Evolutionary conservation across 108 stramenopile species (phyloP).

Genomic region (Cyclotella kingstonii): DNA sequence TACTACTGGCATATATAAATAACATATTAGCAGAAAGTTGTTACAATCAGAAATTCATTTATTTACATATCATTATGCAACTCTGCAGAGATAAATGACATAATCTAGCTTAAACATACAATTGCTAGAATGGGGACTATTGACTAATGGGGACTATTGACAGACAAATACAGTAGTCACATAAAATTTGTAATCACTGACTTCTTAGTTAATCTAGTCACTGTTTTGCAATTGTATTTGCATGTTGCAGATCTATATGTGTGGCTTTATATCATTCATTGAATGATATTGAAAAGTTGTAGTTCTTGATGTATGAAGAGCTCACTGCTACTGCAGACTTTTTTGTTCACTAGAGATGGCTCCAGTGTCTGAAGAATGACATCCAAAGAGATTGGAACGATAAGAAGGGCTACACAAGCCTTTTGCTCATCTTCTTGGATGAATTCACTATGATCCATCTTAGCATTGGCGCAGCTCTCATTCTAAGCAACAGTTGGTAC

Average conservation of each 20-base stretch:
- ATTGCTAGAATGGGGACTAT: too few relatives aligned
- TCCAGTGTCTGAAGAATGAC: not conserved
- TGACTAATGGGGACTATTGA: too few relatives aligned
- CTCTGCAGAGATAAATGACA: too few relatives aligned
- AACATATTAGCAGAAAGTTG: too few relatives aligned
- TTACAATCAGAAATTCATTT: too few relatives aligned
- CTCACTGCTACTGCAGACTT: not conserved
- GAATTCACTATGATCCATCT: not conserved
- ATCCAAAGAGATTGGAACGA: not conserved
- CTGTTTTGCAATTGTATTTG: too few relatives aligned
- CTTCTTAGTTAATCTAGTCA: too few relatives aligned
- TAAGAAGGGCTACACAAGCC: not conserved
- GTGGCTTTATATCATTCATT: constrained; percentile 63
- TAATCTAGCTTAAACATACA: too few relatives aligned
- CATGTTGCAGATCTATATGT: constrained; percentile 49
- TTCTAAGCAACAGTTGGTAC: not conserved
- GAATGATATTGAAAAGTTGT: constrained; percentile 52
- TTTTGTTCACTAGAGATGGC: constrained; percentile 15
- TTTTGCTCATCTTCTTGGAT: not conserved
- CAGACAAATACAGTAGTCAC: too few relatives aligned
- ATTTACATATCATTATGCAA: too few relatives aligned
- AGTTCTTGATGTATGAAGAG: constrained; percentile 37
- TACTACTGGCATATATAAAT: too few relatives aligned
- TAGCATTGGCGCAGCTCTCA: not conserved
- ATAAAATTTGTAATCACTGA: too few relatives aligned